Evolutionary conservation across 179 eudicot genomes (phyloP).

Genomic region (Silene noctiflora): DNA sequence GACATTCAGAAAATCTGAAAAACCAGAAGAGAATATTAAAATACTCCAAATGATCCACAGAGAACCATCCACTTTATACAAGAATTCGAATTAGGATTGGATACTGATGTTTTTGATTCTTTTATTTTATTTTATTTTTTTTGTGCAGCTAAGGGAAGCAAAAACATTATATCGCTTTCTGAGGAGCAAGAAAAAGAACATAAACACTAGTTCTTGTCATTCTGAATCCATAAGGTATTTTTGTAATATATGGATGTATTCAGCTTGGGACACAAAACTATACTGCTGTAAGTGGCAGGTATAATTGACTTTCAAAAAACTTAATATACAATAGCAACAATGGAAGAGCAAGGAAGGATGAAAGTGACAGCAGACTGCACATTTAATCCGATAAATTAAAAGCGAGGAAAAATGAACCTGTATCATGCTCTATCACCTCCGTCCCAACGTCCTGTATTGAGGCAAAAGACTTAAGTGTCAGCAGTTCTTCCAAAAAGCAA

Average conservation of each 20-base stretch:
- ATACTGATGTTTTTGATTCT: neutral
- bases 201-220: too few species aligned
- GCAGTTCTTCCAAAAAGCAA: neutral
- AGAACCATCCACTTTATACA: neutral
- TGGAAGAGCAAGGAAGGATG: neutral
- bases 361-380: neutral
- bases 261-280: neutral
- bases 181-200: neutral
- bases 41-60: neutral
- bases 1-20: conserved; percentile 76
- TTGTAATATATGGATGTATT: too few species aligned
- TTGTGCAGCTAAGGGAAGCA: neutral
- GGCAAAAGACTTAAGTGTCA: conserved; percentile 9
- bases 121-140: too few species aligned
- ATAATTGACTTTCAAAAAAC: neutral
- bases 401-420: conserved; percentile 52
- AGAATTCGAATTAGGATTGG: neutral
- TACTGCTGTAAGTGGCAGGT: neutral
- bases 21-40: neutral
- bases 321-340: neutral
- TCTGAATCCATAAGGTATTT: too few species aligned
- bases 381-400: neutral
- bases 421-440: conserved; percentile 57
- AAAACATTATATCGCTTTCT: too few species aligned
- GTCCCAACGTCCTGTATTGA: conserved; percentile 49